Percentiles rank a stretch among this genome's conserved stretches.
Evolutionary conservation across 23 red algal genomes (phyloP).

Genomic region (Gracilariopsis chorda): DNA sequence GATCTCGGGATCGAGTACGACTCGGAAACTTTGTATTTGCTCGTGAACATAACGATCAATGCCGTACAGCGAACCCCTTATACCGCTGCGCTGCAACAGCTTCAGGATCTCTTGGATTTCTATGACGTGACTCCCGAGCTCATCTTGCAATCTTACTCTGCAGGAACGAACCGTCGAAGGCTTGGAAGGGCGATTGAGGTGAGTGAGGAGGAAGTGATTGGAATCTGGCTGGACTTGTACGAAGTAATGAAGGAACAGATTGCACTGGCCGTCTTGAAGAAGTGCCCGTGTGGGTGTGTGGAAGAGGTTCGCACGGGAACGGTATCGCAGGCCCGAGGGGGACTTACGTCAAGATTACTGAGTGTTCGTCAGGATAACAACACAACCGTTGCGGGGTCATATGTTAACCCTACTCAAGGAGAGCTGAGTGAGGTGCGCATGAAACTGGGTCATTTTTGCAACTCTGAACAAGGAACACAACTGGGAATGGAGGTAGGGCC

Average conservation of each 20-base stretch:
- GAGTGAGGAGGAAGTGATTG: conserved; percentile 16
- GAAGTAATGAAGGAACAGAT: conserved; percentile 57
- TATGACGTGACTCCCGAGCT: conserved; percentile 63
- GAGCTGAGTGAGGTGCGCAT: conserved; percentile 28
- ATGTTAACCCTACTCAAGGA: conserved; percentile 43
- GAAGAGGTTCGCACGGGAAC: conserved; percentile 28
- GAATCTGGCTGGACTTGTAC: conserved; percentile 63
- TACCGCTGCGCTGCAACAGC: conserved; percentile 22
- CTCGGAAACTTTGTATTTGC: conserved; percentile 50
- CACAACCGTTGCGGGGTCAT: background rate
- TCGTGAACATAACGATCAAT: conserved; percentile 63
- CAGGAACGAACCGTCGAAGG: conserved; percentile 17
- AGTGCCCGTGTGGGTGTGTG: conserved; percentile 44
- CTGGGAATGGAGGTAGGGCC: background rate
- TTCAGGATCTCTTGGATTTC: conserved; percentile 50
- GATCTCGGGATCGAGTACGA: conserved; percentile 16
- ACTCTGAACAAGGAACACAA: conserved; percentile 47
- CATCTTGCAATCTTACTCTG: conserved; percentile 20
- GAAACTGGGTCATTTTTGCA: conserved; percentile 61
- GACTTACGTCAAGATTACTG: background rate
- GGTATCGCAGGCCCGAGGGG: background rate
- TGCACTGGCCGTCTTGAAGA: conserved; percentile 36
- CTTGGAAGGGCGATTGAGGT: background rate
- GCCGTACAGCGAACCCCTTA: conserved; percentile 53
- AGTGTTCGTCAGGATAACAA: background rate